Evolutionary conservation across 75 land plant species (phyloP).

Genomic region (Azolla pinnata): DNA sequence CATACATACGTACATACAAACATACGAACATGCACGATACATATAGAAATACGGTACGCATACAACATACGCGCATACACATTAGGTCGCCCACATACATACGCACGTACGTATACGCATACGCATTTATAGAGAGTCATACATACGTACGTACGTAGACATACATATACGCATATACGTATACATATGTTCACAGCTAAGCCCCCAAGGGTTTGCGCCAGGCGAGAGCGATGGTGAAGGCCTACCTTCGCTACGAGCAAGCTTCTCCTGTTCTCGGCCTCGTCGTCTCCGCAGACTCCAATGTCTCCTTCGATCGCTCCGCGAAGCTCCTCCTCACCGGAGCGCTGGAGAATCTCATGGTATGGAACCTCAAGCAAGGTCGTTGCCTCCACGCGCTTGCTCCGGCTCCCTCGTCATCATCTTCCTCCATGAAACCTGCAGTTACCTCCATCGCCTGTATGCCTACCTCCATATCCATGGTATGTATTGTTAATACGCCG

Average conservation of each 20-base stretch:
- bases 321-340: conserved; percentile 69
- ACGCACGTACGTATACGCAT: too few relatives aligned
- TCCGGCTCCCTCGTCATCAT: conserved; percentile 12
- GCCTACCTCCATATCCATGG: conserved; percentile 30
- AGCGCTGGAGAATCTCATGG: conserved; percentile 60
- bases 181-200: too few relatives aligned
- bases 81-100: too few relatives aligned
- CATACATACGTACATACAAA: too few relatives aligned
- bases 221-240: conserved; percentile 75
- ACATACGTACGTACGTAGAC: too few relatives aligned
- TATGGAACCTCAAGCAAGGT: conserved; percentile 85
- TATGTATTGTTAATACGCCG: too few relatives aligned
- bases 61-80: too few relatives aligned
- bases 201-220: too few relatives aligned
- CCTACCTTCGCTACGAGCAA: conserved; percentile 88
- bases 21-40: too few relatives aligned
- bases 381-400: conserved; percentile 43
- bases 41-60: too few relatives aligned
- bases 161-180: too few relatives aligned
- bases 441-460: conserved; percentile 58
- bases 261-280: conserved; percentile 57
- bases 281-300: conserved; percentile 56
- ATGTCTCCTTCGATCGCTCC: conserved; percentile 63
- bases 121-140: too few relatives aligned
- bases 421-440: conserved; percentile 34